Evolutionary conservation across 1,284 basidiomycete genomes (phyloP).

Genomic region (Leucoagaricus sp.): DNA sequence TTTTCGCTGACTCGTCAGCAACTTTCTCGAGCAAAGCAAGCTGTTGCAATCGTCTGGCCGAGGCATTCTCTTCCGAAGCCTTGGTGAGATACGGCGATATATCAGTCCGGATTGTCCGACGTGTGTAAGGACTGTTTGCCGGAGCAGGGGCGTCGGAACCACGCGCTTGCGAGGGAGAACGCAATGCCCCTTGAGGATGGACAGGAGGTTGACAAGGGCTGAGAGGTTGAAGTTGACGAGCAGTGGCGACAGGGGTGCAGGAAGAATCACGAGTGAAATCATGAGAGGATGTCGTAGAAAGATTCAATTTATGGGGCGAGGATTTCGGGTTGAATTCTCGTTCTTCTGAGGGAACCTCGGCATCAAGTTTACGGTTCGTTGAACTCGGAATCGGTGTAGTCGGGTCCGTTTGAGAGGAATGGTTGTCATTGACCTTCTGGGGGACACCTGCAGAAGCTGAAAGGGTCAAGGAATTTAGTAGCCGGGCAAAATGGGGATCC

Average conservation of each 20-base stretch:
- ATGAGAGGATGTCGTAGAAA: background rate
- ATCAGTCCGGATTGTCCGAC: constrained; percentile 46
- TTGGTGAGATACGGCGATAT: constrained; percentile 63
- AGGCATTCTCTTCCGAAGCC: constrained; percentile 49
- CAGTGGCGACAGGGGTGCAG: constrained; percentile 5
- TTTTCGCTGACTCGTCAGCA: constrained; percentile 67
- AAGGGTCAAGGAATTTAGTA: constrained; percentile 61
- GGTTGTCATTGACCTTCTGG: background rate
- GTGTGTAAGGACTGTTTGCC: constrained; percentile 24
- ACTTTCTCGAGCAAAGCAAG: constrained; percentile 74
- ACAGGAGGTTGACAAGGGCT: constrained; percentile 17
- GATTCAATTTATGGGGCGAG: background rate
- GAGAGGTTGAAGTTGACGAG: background rate
- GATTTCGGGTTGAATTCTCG: background rate
- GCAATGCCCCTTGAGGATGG: background rate
- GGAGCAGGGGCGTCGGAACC: constrained; percentile 8
- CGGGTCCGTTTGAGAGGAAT: constrained; percentile 1
- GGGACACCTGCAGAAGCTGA: constrained; percentile 46
- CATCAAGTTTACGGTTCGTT: constrained; percentile 13
- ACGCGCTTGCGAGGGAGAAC: background rate
- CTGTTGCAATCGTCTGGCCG: constrained; percentile 66
- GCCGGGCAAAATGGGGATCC: constrained; percentile 71
- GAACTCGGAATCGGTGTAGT: constrained; percentile 12
- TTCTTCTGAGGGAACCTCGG: background rate
- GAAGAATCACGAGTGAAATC: constrained; percentile 5